phyloP scores from a whole-genome alignment of 2,329 filamentous ascomycete species.

The Paraphoma chrysanthemicola region DNA sequence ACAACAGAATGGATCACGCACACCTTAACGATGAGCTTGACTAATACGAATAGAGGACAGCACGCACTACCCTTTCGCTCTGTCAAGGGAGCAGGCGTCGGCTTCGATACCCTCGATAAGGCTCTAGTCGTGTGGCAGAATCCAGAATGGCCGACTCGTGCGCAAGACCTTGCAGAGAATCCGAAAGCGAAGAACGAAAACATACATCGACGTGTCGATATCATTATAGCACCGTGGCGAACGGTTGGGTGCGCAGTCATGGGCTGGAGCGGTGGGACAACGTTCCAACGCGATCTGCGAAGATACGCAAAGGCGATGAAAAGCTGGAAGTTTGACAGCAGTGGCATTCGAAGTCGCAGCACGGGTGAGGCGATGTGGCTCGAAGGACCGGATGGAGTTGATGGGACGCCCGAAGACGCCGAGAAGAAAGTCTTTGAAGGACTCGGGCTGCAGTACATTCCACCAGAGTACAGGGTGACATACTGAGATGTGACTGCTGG shows the following conservation, averaged over 20 bases:
- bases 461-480: conserved; percentile 54
- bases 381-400: conserved; percentile 56
- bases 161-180: conserved; percentile 42
- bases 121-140: conserved; percentile 92
- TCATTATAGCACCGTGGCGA: conserved; percentile 87
- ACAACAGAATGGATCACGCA: conserved; percentile 77
- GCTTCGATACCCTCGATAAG: conserved; percentile 91
- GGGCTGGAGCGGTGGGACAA: conserved; percentile 88
- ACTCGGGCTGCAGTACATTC: conserved; percentile 64
- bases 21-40: conserved; percentile 73
- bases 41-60: conserved; percentile 76
- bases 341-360: conserved; percentile 74
- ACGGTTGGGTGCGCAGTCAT: conserved; percentile 87
- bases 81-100: conserved; percentile 54
- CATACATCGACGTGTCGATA: conserved; percentile 85
- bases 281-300: conserved; percentile 86
- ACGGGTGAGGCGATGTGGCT: conserved; percentile 77
- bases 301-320: conserved; percentile 77
- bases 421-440: conserved; percentile 82
- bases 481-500: conserved; percentile 35
- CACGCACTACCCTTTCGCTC: conserved; percentile 63
- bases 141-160: conserved; percentile 55
- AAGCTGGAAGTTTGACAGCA: conserved; percentile 88
- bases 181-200: conserved; percentile 68
- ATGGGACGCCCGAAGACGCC: conserved; percentile 69